Base-by-base conservation (phyloP, 1,284 basidiomycete genomes). In the Mycosarcoma mackinlayi region DNA sequence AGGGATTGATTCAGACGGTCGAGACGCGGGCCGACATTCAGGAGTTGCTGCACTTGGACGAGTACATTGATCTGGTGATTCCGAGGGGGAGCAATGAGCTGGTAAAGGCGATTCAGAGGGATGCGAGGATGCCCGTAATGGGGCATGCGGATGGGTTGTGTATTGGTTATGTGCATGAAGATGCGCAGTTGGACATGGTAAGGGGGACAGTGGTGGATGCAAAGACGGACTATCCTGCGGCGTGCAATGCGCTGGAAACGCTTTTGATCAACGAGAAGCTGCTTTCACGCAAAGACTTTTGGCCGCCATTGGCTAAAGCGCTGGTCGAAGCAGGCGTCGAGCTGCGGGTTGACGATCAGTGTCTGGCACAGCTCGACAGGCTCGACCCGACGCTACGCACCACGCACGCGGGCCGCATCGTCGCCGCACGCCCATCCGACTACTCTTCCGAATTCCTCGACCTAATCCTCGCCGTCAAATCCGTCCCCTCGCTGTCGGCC, bases 141-240 rank as follows among this genome's bases (percentile, higher is more conserved):
- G 96, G 96, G 1, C 96, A 99, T 80, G 95, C 96, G 4, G 95
- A 98, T 83, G 95, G 95, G 0, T 85, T 98, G 9, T 98, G 95
- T 83, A 87, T 89, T 6, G 89, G 94, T 1, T 98, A 91, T 83
- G 84, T 98, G 3, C 95, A 99, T 83, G 88, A 91, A 70, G 87
- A 87, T 33, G 95, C 94, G 0, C 88, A 91, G 73, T 76, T 86
- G 39, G 86, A 88, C 44, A 96, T 93, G 83, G 92, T 93, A 0
- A 85, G 91, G 31, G 87, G 92, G 14, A 87, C 97, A 8, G 88
- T 91, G 0, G 85, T 96, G 6, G 96, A 99, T 83, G 91, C 93
- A 13, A 99, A 98, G 93, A 91, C 88, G 35, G 90, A 95, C 82
- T 98, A 98, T 83, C 93, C 94, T 33, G 93, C 95, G 5, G 96